phyloP scores from a whole-genome alignment of 495 filamentous ascomycete species.

The Rusavskia elegans region DNA sequence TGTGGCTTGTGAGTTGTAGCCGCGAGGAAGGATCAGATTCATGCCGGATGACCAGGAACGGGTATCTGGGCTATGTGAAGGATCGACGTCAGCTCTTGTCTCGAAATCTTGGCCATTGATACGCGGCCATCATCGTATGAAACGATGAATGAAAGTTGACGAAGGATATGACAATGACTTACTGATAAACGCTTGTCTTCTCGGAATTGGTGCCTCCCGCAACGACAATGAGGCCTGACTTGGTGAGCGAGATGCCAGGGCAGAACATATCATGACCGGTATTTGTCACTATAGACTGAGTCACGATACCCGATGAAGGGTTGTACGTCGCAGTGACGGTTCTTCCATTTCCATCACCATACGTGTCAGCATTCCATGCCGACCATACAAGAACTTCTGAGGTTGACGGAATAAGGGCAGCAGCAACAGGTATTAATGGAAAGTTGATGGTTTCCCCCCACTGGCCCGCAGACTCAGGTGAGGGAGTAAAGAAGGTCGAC shows the following conservation, averaged over 20 bases:
- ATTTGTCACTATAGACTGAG: slow-evolving; percentile 22
- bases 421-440: slow-evolving; percentile 32
- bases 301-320: slow-evolving; percentile 15
- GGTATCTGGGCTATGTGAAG: background rate
- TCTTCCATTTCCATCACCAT: slow-evolving; percentile 18
- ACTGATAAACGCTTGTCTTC: slow-evolving; percentile 28
- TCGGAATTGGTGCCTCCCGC: slow-evolving; percentile 31
- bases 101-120: too few relatives aligned
- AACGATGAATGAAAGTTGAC: background rate
- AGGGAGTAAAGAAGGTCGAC: background rate
- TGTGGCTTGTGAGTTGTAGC: slow-evolving; percentile 39
- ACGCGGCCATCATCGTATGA: background rate
- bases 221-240: slow-evolving; percentile 33
- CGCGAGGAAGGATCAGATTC: slow-evolving; percentile 32
- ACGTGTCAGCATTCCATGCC: slow-evolving; percentile 21
- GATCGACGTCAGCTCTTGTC: background rate
- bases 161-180: background rate
- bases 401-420: slow-evolving; percentile 17
- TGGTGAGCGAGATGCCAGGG: slow-evolving; percentile 35
- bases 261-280: slow-evolving; percentile 47
- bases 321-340: slow-evolving; percentile 30
- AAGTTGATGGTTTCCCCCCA: slow-evolving; percentile 37
- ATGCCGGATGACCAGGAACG: slow-evolving; percentile 18
- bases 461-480: slow-evolving; percentile 1
- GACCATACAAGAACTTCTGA: slow-evolving; percentile 30